Conservation (phyloP, 768 basidiomycete genomes). For the Lepiota venenata region DNA sequence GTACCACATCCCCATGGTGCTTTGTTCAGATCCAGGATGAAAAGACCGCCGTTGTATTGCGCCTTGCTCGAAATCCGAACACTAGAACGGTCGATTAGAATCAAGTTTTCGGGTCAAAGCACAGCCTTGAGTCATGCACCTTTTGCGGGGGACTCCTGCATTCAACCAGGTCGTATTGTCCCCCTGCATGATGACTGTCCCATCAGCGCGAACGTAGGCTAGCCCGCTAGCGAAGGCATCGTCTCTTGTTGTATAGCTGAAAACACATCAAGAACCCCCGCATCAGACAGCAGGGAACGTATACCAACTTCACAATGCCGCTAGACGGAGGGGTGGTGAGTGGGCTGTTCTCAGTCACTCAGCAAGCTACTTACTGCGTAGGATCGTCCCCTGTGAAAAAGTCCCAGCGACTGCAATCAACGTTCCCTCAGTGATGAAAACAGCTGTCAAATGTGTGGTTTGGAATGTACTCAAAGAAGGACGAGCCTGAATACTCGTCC, state of each 20-base stretch:
- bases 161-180: conserved; percentile 61
- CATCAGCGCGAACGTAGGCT: conserved; percentile 53
- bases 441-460: neutral
- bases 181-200: conserved; percentile 71
- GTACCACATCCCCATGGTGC: conserved; percentile 89
- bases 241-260: conserved; percentile 57
- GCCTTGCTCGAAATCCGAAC: conserved; percentile 72
- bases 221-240: conserved; percentile 53
- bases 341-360: conserved; percentile 8
- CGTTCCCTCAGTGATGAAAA: conserved; percentile 2
- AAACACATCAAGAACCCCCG: neutral
- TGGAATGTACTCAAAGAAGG: conserved; percentile 66
- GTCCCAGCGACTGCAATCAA: conserved; percentile 42
- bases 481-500: conserved; percentile 62
- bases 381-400: conserved; percentile 66
- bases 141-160: conserved; percentile 53
- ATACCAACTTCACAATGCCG: conserved; percentile 64
- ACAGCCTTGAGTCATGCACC: conserved; percentile 33
- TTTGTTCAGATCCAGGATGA: conserved; percentile 78
- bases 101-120: neutral
- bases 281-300: neutral
- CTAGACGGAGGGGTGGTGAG: conserved; percentile 32
- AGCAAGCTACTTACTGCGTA: conserved; percentile 49
- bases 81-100: conserved; percentile 30
- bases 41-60: conserved; percentile 72